Percentiles rank a stretch among this genome's conserved stretches.
Evolutionary conservation across 2,329 filamentous ascomycete genomes (phyloP).

Genomic region (Pestalotiopsis fici): DNA sequence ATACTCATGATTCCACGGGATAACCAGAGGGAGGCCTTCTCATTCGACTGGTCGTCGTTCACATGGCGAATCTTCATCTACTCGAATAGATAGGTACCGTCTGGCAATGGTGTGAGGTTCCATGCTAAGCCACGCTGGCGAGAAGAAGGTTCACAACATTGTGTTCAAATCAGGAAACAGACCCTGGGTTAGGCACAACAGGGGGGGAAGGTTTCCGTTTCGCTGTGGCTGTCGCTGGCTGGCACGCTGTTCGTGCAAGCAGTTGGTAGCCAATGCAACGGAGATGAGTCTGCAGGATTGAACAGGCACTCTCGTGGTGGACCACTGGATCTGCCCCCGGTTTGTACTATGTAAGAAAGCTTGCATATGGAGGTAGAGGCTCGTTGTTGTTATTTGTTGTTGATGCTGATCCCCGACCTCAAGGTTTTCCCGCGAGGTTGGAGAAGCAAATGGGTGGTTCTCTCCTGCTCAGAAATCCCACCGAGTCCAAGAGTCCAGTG

Average conservation of each 20-base stretch:
- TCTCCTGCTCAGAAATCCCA: neutral
- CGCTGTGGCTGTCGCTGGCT: conserved; percentile 2
- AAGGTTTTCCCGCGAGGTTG: neutral
- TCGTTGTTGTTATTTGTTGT: neutral
- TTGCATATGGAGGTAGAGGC: neutral
- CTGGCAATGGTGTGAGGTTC: neutral
- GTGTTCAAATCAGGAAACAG: neutral
- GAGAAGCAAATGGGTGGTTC: neutral
- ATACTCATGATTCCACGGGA: neutral
- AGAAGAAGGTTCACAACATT: neutral
- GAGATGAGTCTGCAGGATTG: conserved; percentile 11
- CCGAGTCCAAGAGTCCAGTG: neutral
- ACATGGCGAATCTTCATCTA: neutral
- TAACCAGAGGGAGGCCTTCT: neutral
- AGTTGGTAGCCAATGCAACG: conserved; percentile 12
- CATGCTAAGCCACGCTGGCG: neutral
- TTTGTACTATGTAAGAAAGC: neutral
- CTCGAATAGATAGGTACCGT: neutral
- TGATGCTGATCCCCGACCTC: neutral
- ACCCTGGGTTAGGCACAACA: neutral
- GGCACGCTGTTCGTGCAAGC: neutral
- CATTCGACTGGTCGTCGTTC: neutral
- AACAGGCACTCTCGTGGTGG: conserved; percentile 3
- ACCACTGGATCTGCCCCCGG: neutral
- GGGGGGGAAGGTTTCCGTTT: neutral